Evolutionary conservation across 495 filamentous ascomycete genomes (phyloP).

Genomic region (Achaetomiella virescens): DNA sequence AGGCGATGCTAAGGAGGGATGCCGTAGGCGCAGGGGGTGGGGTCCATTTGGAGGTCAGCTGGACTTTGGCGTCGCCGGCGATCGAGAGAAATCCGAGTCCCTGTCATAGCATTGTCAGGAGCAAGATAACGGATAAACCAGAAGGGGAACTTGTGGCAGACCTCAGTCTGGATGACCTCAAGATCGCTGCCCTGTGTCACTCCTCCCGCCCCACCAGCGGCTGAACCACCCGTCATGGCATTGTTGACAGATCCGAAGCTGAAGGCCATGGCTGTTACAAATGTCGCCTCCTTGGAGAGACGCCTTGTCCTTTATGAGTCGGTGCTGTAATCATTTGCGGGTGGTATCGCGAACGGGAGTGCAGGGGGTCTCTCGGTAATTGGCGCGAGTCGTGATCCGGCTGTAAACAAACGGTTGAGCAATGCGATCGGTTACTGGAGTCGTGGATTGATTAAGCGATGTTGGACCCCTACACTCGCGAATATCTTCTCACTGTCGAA

Average conservation of each 20-base stretch:
- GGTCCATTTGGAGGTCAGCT: conserved; percentile 75
- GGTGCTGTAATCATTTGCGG: conserved; percentile 14
- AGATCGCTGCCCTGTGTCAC: conserved; percentile 51
- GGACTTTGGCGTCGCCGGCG: conserved; percentile 73
- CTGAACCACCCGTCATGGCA: conserved; percentile 21
- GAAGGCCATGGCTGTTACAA: conserved; percentile 58
- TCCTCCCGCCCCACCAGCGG: conserved; percentile 33
- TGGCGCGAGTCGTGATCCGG: not conserved
- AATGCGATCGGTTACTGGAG: not conserved
- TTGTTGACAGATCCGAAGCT: conserved; percentile 40
- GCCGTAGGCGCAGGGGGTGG: conserved; percentile 69
- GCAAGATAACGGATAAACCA: not conserved
- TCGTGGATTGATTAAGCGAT: not conserved
- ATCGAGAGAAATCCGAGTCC: conserved; percentile 77
- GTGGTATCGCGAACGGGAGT: not conserved
- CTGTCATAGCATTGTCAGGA: conserved; percentile 36
- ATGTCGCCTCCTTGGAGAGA: conserved; percentile 23
- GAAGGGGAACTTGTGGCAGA: not conserved
- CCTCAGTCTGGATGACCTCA: conserved; percentile 51
- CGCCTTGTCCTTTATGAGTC: conserved; percentile 23
- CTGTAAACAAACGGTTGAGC: not conserved
- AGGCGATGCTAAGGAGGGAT: conserved; percentile 80
- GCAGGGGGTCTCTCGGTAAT: conserved; percentile 1
- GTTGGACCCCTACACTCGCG: too few species aligned
- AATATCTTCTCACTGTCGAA: not conserved